Evolutionary conservation across 208 protist species (phyloP), one percentile per base, ranked within the genome.

Genomic region (Leishmania amazonensis): DNA sequence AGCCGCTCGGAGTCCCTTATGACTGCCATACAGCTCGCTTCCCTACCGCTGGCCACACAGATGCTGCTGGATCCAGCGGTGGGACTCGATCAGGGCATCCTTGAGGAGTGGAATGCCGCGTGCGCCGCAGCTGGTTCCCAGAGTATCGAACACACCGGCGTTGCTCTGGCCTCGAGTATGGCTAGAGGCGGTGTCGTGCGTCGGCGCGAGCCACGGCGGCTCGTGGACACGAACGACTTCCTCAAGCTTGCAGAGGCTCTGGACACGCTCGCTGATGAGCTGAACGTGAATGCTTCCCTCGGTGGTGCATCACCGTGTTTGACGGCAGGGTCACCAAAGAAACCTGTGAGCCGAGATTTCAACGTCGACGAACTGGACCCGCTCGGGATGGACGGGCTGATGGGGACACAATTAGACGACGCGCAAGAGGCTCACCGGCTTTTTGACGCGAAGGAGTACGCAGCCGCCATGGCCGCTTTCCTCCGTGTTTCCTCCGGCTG

Each of bases 231-330:
- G 19, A 89, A 90, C 31, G 85, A 93, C 70, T 96, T 96, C 49
- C 91, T 94, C 70, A 65, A 73, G 0, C 51, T 96, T 3, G 85
- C 90, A 15, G 83, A 84, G 31, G 88, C 91, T 49, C 83, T 94
- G 35, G 92, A 92, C 57, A 79, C 80, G 7, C 72, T 92, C 6
- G 85, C 77, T 9, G 76, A 57, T 31, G 86, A 84, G 45, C 70
- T 92, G 17, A 65, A 79, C 40, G 70, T 40, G 13, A 62, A 62
- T 49, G 57, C 24, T 11, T 40, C n/a, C 24, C 31, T 19, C 19
- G 80, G 51, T 19, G 81, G 28, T 45, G 64, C 65, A 45, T 28
- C 47, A 31, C 38, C 40, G 38, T 65, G 47, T 54, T 57, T 35
- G 28, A 42, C 75, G 24, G 8, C 45, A 28, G 19, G 21, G 2